A percentile compares a stretch with the other conserved stretches of the same genome.
Conservation (phyloP, 176 grass and related monocot species). For the Hordeum marinum region DNA sequence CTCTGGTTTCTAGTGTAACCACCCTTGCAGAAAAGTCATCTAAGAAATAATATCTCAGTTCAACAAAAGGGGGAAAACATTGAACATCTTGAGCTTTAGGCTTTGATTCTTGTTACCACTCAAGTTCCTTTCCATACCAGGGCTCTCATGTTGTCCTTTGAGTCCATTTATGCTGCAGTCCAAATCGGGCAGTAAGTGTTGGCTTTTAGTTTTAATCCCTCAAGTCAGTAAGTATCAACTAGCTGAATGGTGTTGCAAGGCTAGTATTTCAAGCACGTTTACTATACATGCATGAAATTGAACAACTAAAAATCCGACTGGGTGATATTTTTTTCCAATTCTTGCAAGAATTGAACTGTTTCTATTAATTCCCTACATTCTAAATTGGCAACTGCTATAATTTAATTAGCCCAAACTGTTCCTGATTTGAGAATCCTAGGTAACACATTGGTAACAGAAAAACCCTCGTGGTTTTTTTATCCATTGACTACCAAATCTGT, state of each 20-base stretch:
- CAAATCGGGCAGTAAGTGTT: no score
- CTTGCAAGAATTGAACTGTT: background rate
- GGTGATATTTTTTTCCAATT: background rate
- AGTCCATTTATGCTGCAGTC: background rate
- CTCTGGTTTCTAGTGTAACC: background rate
- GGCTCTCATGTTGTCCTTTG: background rate
- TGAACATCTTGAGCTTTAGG: background rate
- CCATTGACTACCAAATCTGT: background rate
- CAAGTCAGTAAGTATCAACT: no score
- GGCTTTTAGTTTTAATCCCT: no score
- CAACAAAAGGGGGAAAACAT: background rate
- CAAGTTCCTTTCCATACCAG: background rate
- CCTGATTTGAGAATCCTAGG: background rate
- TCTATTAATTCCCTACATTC: background rate
- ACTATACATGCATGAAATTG: background rate
- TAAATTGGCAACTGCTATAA: no score
- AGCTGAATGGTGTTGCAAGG: no score
- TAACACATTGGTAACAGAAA: background rate
- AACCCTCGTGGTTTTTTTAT: background rate
- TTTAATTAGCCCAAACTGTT: no score
- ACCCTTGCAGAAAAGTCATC: background rate
- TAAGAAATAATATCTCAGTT: background rate
- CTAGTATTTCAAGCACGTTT: background rate
- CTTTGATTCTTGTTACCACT: background rate
- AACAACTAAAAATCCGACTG: background rate